Evolutionary conservation across 441 rosid species (phyloP), one percentile per base, ranked within the genome.

Genomic region (Breynia disticha): DNA sequence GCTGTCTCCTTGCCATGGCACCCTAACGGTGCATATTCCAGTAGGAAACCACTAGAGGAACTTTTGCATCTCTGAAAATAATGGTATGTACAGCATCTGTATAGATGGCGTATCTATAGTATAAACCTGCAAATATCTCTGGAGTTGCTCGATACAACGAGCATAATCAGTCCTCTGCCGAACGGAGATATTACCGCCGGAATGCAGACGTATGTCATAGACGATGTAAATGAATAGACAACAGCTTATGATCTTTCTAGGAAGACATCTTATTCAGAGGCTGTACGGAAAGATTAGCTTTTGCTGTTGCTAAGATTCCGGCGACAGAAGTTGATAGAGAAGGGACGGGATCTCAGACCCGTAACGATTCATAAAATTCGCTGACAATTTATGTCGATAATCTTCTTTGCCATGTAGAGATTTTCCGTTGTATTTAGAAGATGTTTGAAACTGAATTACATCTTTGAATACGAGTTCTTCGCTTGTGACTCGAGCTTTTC

Each of bases 401-500:
- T 9, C 35, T 28, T 28, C 35, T 28, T 28, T 28, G 35, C 7
- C 0, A 28, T 28, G 35, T 28, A 28, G 8, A 28, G 35, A 28
- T 28, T 28, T 28, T 28, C 35, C 35, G 35, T 28, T 28, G 35
- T 28, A 28, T 2, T 28, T 1, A 28, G 2, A 9, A 28, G 5
- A 28, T 28, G 35, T 28, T 28, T 28, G 35, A 28, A 28, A 28
- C 35, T 28, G 35, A 28, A 28, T 28, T 28, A 3, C 1, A 28
- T 28, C 35, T 28, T 28, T 28, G 35, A 28, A 28, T 28, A 28
- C 35, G 8, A 28, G 35, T 28, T 28, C 35, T 28, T 28, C 8
- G 5, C 35, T 28, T 28, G n/a, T n/a, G n/a, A n/a, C n/a, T n/a
- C n/a, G 86, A 75, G 71, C 76, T 73, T 56, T 77, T 75, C 69